A percentile compares a stretch with the other conserved stretches of the same genome.
phyloP scores from a whole-genome alignment of 2,329 filamentous ascomycete genomes.

The Coniochaeta ligniaria region DNA sequence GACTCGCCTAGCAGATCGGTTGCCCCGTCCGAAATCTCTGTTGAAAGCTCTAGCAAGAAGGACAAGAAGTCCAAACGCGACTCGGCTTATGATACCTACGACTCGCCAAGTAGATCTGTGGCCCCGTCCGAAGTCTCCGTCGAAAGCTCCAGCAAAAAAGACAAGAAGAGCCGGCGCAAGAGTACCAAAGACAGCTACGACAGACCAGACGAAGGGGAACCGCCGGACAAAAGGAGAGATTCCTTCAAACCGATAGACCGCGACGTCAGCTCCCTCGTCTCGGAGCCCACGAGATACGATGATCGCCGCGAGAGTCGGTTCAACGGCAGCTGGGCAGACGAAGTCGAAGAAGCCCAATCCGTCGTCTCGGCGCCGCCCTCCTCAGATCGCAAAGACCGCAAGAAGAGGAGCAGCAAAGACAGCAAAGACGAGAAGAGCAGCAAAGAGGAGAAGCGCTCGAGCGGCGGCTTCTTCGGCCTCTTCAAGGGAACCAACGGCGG shows the following conservation, averaged over 20 bases:
- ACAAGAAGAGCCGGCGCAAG: constrained; percentile 21
- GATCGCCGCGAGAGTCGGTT: constrained; percentile 20
- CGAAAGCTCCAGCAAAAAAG: constrained; percentile 21
- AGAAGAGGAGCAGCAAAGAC: constrained; percentile 27
- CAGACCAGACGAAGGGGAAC: constrained; percentile 28
- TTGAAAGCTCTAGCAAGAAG: constrained; percentile 22
- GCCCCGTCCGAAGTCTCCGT: constrained; percentile 27
- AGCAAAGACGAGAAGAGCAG: constrained; percentile 21
- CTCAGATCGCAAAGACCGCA: constrained; percentile 20
- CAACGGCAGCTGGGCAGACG: constrained; percentile 30
- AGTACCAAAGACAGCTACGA: constrained; percentile 28
- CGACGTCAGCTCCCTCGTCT: constrained; percentile 43
- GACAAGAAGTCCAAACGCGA: constrained; percentile 21
- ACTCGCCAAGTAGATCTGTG: constrained; percentile 22
- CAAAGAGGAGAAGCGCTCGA: constrained; percentile 9
- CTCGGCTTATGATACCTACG: constrained; percentile 16
- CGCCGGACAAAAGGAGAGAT: constrained; percentile 30
- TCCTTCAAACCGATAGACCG: constrained; percentile 30
- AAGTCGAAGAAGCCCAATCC: constrained; percentile 40
- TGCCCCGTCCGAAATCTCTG: constrained; percentile 29
- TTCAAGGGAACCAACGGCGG: constrained; percentile 34
- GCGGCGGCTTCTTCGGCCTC: constrained; percentile 40
- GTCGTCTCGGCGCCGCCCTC: constrained; percentile 25
- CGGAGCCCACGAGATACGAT: constrained; percentile 29
- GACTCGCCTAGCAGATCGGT: constrained; percentile 24